phyloP scores from a whole-genome alignment of 371 early-diverging fungal species.

The Apophysomyces variabilis region DNA sequence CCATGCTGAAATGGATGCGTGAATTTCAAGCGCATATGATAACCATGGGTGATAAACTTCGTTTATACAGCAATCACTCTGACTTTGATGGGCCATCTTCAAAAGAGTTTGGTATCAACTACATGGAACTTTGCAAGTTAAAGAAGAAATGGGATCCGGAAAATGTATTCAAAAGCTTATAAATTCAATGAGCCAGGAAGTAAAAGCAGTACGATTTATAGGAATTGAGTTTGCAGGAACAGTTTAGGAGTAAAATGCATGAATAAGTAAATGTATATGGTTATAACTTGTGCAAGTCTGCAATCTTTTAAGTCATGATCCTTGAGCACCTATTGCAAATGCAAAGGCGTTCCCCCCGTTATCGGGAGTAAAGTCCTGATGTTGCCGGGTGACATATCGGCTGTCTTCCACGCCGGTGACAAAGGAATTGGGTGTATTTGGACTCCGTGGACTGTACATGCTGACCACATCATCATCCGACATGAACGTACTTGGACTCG shows the following conservation, averaged over 20 bases:
- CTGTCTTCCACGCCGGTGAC: conserved; percentile 9
- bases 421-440: conserved; percentile 20
- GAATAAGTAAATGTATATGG: background rate
- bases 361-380: conserved; percentile 7
- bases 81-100: conserved; percentile 30
- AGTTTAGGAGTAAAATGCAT: background rate
- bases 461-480: conserved; percentile 28
- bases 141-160: conserved; percentile 39
- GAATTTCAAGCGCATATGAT: conserved; percentile 20
- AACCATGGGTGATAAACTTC: conserved; percentile 24
- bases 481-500: conserved; percentile 25
- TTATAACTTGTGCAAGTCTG: background rate
- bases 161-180: conserved; percentile 15
- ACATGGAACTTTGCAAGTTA: conserved; percentile 22
- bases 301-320: background rate
- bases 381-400: conserved; percentile 12
- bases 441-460: conserved; percentile 27
- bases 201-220: background rate
- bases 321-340: conserved; percentile 5
- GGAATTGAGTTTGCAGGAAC: background rate
- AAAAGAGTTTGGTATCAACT: conserved; percentile 34
- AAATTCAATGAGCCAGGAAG: background rate
- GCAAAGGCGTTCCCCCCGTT: background rate
- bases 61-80: conserved; percentile 36
- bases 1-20: conserved; percentile 24